A percentile compares a stretch with the other conserved stretches of the same genome.
phyloP scores from a whole-genome alignment of 2,329 filamentous ascomycete species.

The Phialocephala subalpina region DNA sequence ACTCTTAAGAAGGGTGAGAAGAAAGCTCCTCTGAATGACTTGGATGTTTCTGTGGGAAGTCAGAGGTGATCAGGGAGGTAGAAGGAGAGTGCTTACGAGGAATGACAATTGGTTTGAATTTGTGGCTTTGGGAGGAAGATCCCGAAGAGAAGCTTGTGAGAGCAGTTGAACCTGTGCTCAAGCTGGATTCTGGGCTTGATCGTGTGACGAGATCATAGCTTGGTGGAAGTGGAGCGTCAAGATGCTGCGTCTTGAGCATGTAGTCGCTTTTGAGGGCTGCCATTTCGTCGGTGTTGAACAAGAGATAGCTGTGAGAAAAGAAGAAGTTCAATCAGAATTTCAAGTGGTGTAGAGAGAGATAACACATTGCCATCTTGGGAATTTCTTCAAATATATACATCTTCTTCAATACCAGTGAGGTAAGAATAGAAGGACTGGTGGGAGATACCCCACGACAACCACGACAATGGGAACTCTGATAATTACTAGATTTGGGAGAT shows the following conservation, averaged over 20 bases:
- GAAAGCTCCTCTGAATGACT: slow-evolving; percentile 17
- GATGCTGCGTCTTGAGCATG: not conserved
- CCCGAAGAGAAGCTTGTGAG: not conserved
- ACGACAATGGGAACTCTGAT: too few relatives aligned
- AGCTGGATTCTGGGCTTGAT: not conserved
- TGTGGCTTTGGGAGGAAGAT: too few relatives aligned
- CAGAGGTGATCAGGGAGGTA: not conserved
- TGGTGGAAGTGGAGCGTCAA: not conserved
- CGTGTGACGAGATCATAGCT: not conserved
- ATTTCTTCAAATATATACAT: not conserved
- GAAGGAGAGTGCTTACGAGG: slow-evolving; percentile 17
- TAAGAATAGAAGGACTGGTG: too few relatives aligned
- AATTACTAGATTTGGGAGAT: too few relatives aligned
- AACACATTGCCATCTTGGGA: not conserved
- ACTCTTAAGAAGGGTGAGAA: slow-evolving; percentile 26
- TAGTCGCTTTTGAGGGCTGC: not conserved
- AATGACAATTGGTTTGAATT: slow-evolving; percentile 26
- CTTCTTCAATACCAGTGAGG: not conserved
- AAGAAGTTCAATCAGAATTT: not conserved
- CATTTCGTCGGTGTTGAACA: not conserved
- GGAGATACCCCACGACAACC: too few relatives aligned
- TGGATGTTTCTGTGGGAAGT: slow-evolving; percentile 19
- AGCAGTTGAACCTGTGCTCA: not conserved
- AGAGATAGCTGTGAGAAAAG: not conserved
- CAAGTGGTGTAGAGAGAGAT: not conserved